phyloP scores from a whole-genome alignment of 2,329 filamentous ascomycete genomes.

The Eurotiales sp. region DNA sequence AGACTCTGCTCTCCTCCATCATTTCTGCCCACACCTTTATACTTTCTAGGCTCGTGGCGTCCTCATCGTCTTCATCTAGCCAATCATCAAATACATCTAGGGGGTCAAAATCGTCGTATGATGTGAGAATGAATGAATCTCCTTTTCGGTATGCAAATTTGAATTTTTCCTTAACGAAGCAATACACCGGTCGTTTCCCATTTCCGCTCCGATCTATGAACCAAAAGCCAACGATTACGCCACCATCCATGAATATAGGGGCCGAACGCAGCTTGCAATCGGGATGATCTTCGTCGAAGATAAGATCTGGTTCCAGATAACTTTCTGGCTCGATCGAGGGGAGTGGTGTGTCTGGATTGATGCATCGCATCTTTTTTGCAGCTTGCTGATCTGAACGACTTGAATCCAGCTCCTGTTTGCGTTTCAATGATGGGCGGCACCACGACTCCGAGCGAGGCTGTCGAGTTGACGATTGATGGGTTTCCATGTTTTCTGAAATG shows the following conservation, averaged over 20 bases:
- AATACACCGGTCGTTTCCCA: conserved; percentile 4
- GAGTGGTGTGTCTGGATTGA: conserved; percentile 1
- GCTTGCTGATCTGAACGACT: conserved; percentile 2
- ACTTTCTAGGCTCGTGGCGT: background rate
- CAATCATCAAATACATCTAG: conserved; percentile 1
- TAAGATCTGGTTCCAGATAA: conserved; percentile 5
- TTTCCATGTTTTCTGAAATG: conserved; percentile 7
- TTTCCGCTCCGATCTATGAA: background rate
- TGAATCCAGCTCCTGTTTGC: background rate
- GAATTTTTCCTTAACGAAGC: conserved; percentile 3
- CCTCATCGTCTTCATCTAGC: conserved; percentile 1
- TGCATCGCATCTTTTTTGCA: conserved; percentile 1
- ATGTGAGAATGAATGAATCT: conserved; percentile 4
- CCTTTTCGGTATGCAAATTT: background rate
- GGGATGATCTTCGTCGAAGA: background rate
- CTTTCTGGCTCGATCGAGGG: conserved; percentile 2
- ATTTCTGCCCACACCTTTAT: conserved; percentile 5
- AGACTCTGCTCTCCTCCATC: conserved; percentile 6
- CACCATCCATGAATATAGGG: conserved; percentile 1
- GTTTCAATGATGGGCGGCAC: background rate
- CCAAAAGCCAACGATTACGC: conserved; percentile 4
- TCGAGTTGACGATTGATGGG: conserved; percentile 3
- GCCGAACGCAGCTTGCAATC: background rate
- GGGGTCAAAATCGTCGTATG: conserved; percentile 1
- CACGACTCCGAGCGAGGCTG: background rate